phyloP scores from a whole-genome alignment of 1,139 yeast species.

The Geotrichum europaeum region DNA sequence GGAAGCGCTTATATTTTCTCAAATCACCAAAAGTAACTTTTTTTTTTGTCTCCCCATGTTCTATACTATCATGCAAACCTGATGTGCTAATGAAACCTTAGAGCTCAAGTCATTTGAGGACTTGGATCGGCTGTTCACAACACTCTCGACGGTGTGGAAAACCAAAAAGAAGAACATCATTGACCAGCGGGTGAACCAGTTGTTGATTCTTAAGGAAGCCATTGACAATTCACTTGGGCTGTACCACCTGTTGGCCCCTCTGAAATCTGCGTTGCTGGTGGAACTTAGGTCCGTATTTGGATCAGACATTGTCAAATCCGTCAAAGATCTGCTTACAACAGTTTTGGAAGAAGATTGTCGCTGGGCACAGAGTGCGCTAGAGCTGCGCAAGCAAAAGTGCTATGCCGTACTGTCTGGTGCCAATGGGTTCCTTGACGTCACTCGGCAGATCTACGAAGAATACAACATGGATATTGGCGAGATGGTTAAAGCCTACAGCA shows the following conservation, averaged over 20 bases:
- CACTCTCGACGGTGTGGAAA: conserved; percentile 13
- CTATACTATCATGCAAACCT: not conserved
- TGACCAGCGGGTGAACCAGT: conserved; percentile 14
- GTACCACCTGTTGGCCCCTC: not conserved
- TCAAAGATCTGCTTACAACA: conserved; percentile 31
- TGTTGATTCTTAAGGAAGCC: conserved; percentile 16
- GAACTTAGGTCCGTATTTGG: conserved; percentile 7
- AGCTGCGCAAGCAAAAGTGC: conserved; percentile 41
- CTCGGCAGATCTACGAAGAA: conserved; percentile 39
- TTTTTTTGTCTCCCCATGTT: not conserved
- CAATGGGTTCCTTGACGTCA: conserved; percentile 44
- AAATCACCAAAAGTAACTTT: conserved; percentile 3
- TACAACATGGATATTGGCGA: conserved; percentile 36
- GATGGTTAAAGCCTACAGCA: conserved; percentile 17
- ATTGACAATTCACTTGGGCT: conserved; percentile 3
- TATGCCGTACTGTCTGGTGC: conserved; percentile 42
- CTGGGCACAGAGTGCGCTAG: conserved; percentile 40
- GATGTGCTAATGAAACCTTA: not conserved
- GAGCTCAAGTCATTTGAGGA: conserved; percentile 15
- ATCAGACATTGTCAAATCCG: conserved; percentile 19
- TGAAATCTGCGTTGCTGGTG: conserved; percentile 5
- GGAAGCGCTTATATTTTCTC: not conserved
- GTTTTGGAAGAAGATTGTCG: conserved; percentile 39
- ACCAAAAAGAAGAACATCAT: conserved; percentile 4
- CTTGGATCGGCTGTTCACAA: conserved; percentile 15